phyloP scores from a whole-genome alignment of 768 basidiomycete species.

The Fistulinella prunicolor region DNA sequence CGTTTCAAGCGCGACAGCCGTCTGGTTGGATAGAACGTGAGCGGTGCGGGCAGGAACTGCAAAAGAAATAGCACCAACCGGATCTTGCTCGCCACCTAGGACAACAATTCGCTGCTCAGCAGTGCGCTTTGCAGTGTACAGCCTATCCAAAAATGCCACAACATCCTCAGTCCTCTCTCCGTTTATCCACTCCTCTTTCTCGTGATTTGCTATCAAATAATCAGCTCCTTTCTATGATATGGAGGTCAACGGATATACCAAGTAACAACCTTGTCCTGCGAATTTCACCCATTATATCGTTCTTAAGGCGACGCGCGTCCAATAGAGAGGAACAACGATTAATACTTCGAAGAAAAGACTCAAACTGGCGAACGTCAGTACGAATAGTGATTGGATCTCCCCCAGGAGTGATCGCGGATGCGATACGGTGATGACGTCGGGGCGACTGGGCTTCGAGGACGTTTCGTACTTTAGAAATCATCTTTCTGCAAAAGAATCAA shows the following conservation, averaged over 20 bases:
- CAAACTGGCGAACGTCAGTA: slow-evolving; percentile 81
- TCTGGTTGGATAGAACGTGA: slow-evolving; percentile 28
- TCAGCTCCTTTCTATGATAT: slow-evolving; percentile 1
- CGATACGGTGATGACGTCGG: slow-evolving; percentile 41
- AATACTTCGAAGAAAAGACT: slow-evolving; percentile 87
- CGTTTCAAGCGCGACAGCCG: slow-evolving; percentile 42
- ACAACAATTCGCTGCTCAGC: slow-evolving; percentile 83
- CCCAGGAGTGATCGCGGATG: slow-evolving; percentile 44
- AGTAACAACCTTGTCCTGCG: slow-evolving; percentile 71
- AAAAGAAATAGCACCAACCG: slow-evolving; percentile 38
- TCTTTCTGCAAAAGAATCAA: slow-evolving; percentile 47
- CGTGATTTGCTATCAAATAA: slow-evolving; percentile 61
- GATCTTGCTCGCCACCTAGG: slow-evolving; percentile 68
- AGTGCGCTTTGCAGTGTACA: slow-evolving; percentile 85
- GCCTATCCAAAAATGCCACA: slow-evolving; percentile 80
- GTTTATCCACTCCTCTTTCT: slow-evolving; percentile 86
- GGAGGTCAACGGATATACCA: slow-evolving; percentile 41
- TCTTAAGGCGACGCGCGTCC: slow-evolving; percentile 88
- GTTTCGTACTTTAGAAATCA: slow-evolving; percentile 85
- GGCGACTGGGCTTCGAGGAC: slow-evolving; percentile 80
- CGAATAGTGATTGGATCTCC: slow-evolving; percentile 75
- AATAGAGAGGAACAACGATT: slow-evolving; percentile 74
- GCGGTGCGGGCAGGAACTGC: background rate
- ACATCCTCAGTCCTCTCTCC: slow-evolving; percentile 83
- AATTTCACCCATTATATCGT: slow-evolving; percentile 91